Base-by-base conservation (phyloP, 2,329 filamentous ascomycete species). In the Tolypocladium capitatum region DNA sequence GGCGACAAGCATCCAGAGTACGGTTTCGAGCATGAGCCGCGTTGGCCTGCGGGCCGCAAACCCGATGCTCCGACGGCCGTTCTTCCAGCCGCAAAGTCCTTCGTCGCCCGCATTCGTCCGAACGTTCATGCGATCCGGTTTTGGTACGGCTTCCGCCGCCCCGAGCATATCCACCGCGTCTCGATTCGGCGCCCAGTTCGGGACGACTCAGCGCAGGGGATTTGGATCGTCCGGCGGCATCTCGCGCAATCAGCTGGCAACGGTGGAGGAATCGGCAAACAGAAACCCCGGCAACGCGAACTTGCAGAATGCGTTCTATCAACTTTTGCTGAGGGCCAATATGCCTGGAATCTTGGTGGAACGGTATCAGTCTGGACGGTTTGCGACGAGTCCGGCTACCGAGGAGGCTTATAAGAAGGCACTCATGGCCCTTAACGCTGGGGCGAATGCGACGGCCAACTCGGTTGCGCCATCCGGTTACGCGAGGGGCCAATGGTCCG, bases 281-380 rank as follows among this genome's bases (percentile, higher is more conserved):
- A 85, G 88, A 65, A 94, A 95, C 58, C 88, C 92, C 1, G 78
- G 74, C 50, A 97, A 88, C 64, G 84, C 89, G 28, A 85, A 84
- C 40, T 83, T 89, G 20, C 92, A 98, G 64, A 92, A 91, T 63
- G 84, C 86, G 16, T 96, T 98, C 64, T 98, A 98, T 63, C 84
- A 91, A 62, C 83, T 90, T 42, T 78, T 98, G 14, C 74, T 96
- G 48, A 85, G 86, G 61, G 89, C 91, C 46, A 92, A 94, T 60
- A 90, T 96, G 85, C 87, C 91, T 18, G 84, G 89, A 46, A 94
- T 98, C 53, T 73, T 98, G 48, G 78, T 96, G 50, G 89, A 97
- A 66, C 77, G 92, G 58, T 92, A 95, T 65, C 82, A 89, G 61
- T 89, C 84, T 16, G 86, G 86, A 52, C 80, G 84, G 48, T 98